Percentiles rank a stretch among this genome's conserved stretches.
These are phyloP conservation scores for Neotropicomus parvogracilis DNA, from an alignment of 1,284 basidiomycete genomes.

Conservation along the genomic window DNA sequence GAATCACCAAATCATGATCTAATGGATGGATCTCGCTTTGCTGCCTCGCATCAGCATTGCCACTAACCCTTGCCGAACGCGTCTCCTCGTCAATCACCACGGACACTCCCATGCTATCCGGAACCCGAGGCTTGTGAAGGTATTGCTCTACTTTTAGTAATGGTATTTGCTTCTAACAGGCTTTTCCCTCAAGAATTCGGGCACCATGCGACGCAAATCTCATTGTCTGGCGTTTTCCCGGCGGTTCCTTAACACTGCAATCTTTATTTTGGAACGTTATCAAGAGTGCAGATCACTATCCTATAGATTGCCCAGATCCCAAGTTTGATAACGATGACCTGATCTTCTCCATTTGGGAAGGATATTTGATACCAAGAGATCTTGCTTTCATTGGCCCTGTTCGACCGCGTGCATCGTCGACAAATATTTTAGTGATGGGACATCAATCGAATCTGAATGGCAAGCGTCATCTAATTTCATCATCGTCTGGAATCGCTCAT, in stretches of 20 bases:
- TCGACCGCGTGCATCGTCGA: background rate
- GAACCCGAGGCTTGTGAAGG: background rate
- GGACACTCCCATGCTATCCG: background rate
- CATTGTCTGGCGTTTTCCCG: background rate
- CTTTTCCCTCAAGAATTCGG: background rate
- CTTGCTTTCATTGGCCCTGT: background rate
- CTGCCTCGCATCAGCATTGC: background rate
- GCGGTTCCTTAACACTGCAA: background rate
- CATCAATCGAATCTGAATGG: background rate
- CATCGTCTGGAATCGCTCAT: background rate
- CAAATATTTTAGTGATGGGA: background rate
- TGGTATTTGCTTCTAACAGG: background rate
- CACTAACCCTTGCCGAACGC: background rate
- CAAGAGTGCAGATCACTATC: background rate
- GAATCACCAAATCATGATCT: background rate
- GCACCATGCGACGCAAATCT: background rate
- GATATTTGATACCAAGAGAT: background rate
- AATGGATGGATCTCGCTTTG: background rate
- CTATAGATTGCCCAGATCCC: background rate
- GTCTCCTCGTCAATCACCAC: background rate
- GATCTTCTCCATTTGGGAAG: conserved; percentile 1
- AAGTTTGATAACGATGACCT: background rate
- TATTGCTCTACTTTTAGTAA: background rate
- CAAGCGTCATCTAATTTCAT: background rate
- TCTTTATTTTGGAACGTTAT: background rate